A percentile compares a stretch with the other conserved stretches of the same genome.
Conservation (phyloP, 345 rosid genomes). For the Gossypium raimondii region DNA sequence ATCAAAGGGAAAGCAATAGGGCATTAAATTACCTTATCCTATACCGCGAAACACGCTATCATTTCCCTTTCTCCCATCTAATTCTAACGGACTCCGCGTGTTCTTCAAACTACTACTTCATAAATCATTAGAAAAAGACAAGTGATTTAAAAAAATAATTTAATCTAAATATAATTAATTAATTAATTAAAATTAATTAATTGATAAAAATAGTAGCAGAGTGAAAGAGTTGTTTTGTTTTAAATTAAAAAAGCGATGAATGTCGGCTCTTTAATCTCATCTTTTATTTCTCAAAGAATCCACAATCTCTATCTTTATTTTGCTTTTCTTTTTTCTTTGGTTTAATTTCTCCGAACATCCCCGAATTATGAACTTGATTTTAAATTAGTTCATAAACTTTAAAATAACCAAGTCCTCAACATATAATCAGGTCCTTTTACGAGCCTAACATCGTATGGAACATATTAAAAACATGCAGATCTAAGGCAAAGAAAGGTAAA, state of each 20-base stretch:
- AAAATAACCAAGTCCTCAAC: background rate
- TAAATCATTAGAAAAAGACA: background rate
- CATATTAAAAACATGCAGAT: no score
- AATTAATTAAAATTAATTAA: background rate
- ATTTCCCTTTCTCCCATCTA: constrained; percentile 15
- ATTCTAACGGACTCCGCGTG: constrained; percentile 42
- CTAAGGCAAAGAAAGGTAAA: no score
- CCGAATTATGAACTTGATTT: background rate
- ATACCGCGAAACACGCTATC: constrained; percentile 24
- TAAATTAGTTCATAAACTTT: background rate
- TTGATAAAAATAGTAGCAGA: background rate
- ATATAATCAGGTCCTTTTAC: no score
- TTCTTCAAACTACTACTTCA: constrained; percentile 31
- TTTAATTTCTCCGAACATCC: background rate
- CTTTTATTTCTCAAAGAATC: constrained; percentile 17
- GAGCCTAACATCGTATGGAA: no score
- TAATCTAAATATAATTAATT: background rate
- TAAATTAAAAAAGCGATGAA: constrained; percentile 16
- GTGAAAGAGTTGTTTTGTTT: no score
- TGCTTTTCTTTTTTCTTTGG: background rate
- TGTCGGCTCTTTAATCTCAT: constrained; percentile 32
- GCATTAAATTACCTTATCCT: background rate
- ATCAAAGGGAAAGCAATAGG: background rate
- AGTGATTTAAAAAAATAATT: background rate
- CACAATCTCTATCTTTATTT: constrained; percentile 4